Percentiles rank a stretch among this genome's conserved stretches.
Evolutionary conservation across 495 filamentous ascomycete species (phyloP).

Genomic region (Neurospora tetraspora): DNA sequence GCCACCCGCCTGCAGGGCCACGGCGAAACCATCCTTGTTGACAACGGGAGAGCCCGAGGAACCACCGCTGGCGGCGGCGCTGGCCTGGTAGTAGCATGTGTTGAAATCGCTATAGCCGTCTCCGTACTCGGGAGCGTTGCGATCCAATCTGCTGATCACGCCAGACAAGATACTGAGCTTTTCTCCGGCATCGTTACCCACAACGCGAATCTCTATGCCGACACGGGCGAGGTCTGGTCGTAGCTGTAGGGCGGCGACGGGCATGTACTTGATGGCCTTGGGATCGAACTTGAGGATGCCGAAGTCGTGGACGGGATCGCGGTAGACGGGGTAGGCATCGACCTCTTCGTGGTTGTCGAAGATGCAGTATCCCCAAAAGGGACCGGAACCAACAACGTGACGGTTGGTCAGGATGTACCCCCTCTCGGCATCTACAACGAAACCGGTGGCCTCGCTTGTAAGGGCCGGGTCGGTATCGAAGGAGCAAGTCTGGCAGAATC

Average conservation of each 20-base stretch:
- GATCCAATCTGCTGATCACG: slow-evolving; percentile 89
- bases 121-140: slow-evolving; percentile 96
- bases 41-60: slow-evolving; percentile 96
- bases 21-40: slow-evolving; percentile 84
- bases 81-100: slow-evolving; percentile 98
- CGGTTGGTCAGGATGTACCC: slow-evolving; percentile 82
- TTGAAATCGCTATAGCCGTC: slow-evolving; percentile 99
- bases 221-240: slow-evolving; percentile 85
- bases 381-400: slow-evolving; percentile 92
- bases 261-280: slow-evolving; percentile 93
- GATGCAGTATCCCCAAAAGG: slow-evolving; percentile 95
- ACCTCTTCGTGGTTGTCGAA: slow-evolving; percentile 99
- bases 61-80: slow-evolving; percentile 89
- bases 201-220: slow-evolving; percentile 87
- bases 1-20: slow-evolving; percentile 91
- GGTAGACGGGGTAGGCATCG: slow-evolving; percentile 95
- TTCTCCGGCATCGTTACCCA: slow-evolving; percentile 97
- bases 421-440: slow-evolving; percentile 91
- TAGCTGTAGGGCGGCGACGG: slow-evolving; percentile 65
- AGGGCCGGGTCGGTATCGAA: slow-evolving; percentile 94
- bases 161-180: slow-evolving; percentile 97
- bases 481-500: slow-evolving; percentile 96
- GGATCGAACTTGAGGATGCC: slow-evolving; percentile 94
- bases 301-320: slow-evolving; percentile 97
- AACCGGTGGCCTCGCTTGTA: slow-evolving; percentile 91